These are phyloP conservation scores for Starmera caribaea DNA, from an alignment of 805 yeast genomes.

Conservation along the genomic window DNA sequence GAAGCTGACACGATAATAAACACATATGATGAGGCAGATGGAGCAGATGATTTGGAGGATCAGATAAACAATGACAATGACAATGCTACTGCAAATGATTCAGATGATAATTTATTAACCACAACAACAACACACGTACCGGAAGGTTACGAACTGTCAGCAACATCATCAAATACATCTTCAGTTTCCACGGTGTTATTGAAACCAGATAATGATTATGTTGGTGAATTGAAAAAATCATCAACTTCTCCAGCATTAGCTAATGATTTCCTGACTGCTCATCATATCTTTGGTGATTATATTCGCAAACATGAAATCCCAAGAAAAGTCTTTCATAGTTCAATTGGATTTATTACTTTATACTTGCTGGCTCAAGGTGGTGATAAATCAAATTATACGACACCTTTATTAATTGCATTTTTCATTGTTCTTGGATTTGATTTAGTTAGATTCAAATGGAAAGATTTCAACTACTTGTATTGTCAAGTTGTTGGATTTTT, in stretches of 20 bases:
- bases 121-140: too few species aligned
- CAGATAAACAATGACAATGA: too few species aligned
- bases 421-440: constrained; percentile 53
- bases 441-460: constrained; percentile 50
- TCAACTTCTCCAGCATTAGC: constrained; percentile 8
- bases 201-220: constrained; percentile 5
- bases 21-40: too few species aligned
- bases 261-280: constrained; percentile 25
- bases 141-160: too few species aligned
- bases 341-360: constrained; percentile 77
- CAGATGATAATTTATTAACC: too few species aligned
- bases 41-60: too few species aligned
- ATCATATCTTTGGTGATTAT: constrained; percentile 38
- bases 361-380: constrained; percentile 59
- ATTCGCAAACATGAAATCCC: constrained; percentile 80
- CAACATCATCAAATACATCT: background rate
- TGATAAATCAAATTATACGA: constrained; percentile 44
- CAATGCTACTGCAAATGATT: too few species aligned
- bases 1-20: too few species aligned
- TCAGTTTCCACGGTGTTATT: background rate
- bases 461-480: constrained; percentile 55
- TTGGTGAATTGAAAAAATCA: constrained; percentile 4
- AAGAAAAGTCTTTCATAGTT: constrained; percentile 79
- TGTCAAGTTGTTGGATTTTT: constrained; percentile 65
- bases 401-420: constrained; percentile 49